A percentile compares a stretch with the other conserved stretches of the same genome.
Conservation (phyloP, 1,139 yeast genomes). For the Hanseniaspora sp. region DNA sequence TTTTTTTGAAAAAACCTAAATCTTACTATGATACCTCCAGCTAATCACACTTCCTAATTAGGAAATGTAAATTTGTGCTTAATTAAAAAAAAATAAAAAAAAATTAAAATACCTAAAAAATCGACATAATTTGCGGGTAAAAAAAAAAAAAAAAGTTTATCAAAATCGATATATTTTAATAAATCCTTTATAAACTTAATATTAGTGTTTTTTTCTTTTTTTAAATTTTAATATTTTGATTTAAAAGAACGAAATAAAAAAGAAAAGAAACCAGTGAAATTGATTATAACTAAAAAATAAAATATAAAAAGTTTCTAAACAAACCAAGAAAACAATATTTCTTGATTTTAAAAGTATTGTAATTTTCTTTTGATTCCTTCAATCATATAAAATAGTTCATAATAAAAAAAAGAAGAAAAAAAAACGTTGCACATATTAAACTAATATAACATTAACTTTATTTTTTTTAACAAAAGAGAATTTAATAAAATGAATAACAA, state of each 20-base stretch:
- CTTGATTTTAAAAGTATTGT: too few relatives aligned
- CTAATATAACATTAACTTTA: neutral
- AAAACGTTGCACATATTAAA: too few relatives aligned
- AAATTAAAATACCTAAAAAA: neutral
- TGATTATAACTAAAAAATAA: neutral
- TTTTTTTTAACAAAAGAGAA: too few relatives aligned
- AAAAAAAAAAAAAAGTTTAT: neutral
- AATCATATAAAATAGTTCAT: neutral
- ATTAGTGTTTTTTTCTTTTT: too few relatives aligned
- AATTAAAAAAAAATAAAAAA: neutral
- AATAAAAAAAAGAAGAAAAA: too few relatives aligned
- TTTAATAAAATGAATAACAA: conserved; percentile 3
- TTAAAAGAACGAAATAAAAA: neutral
- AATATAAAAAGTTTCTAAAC: neutral
- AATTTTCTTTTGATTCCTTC: too few relatives aligned
- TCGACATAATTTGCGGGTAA: neutral
- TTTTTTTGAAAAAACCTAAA: neutral
- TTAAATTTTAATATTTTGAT: neutral
- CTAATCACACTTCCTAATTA: conserved; percentile 1
- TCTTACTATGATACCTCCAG: too few relatives aligned
- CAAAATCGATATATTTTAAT: neutral
- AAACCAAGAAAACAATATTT: too few relatives aligned
- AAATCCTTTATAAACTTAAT: neutral
- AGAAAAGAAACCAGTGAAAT: neutral
- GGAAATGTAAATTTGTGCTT: conserved; percentile 2